Evolutionary conservation across 345 rosid genomes (phyloP).

Genomic region (Lumnitzera racemosa): DNA sequence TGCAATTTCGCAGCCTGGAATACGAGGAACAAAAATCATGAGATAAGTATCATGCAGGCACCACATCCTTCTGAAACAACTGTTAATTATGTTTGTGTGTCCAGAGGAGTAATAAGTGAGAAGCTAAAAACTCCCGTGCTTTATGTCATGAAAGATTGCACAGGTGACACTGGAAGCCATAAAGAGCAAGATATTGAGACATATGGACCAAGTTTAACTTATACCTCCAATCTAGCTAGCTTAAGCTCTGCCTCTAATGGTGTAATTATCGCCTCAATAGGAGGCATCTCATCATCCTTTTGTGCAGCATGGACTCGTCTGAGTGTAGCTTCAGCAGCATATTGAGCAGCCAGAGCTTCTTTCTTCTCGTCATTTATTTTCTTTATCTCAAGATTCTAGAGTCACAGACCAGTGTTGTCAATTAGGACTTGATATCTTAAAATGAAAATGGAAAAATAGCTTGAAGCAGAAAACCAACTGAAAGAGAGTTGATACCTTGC

Average conservation of each 20-base stretch:
- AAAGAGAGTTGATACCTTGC: slow-evolving; percentile 27
- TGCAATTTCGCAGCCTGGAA: slow-evolving; percentile 33
- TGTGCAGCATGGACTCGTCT: slow-evolving; percentile 50
- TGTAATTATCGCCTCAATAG: slow-evolving; percentile 44
- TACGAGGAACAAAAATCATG: slow-evolving; percentile 1
- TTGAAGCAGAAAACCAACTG: neutral
- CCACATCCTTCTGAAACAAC: too few relatives aligned
- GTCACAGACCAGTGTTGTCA: slow-evolving; percentile 1
- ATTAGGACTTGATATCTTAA: neutral
- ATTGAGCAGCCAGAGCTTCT: slow-evolving; percentile 40
- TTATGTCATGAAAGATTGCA: neutral
- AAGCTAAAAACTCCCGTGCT: neutral
- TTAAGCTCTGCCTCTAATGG: slow-evolving; percentile 48
- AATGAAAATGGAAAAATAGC: neutral
- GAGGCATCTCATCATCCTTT: slow-evolving; percentile 52
- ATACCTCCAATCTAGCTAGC: slow-evolving; percentile 38
- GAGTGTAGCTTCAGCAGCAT: slow-evolving; percentile 48
- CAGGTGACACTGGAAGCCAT: neutral
- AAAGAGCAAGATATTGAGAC: too few relatives aligned
- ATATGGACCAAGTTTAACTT: slow-evolving; percentile 1
- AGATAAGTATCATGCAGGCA: neutral
- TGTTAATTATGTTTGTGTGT: too few relatives aligned
- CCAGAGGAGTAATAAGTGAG: too few relatives aligned
- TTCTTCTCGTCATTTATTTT: slow-evolving; percentile 41
- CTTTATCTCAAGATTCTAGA: slow-evolving; percentile 43